Percentiles rank a stretch among this genome's conserved stretches.
These are phyloP conservation scores for Hydrangea macrophylla DNA, from an alignment of 148 eudicot genomes.

Conservation along the genomic window DNA sequence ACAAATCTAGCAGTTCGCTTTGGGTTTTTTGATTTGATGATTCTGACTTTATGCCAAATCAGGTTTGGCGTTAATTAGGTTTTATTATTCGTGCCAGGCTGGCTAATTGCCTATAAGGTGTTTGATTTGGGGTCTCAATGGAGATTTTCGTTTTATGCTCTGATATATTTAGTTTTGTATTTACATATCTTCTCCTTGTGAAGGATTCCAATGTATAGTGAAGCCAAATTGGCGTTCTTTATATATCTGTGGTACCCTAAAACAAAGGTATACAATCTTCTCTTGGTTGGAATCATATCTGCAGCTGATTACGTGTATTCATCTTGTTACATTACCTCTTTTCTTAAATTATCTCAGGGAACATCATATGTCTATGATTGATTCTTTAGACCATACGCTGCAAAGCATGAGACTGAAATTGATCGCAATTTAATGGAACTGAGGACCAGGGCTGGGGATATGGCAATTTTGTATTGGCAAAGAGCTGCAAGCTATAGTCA, in stretches of 20 bases:
- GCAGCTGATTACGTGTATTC: background rate
- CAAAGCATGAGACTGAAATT: constrained; percentile 88
- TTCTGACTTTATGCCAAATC: no score
- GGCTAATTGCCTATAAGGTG: no score
- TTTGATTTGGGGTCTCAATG: no score
- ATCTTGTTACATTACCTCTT: constrained; percentile 6
- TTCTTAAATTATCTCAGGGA: constrained; percentile 50
- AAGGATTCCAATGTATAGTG: constrained; percentile 97
- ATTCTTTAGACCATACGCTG: constrained; percentile 75
- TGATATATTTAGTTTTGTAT: constrained; percentile 6
- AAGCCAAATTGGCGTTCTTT: constrained; percentile 89
- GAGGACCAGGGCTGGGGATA: constrained; percentile 84
- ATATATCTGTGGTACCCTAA: constrained; percentile 87
- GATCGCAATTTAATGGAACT: constrained; percentile 85
- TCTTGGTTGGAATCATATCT: constrained; percentile 4
- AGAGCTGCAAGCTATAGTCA: constrained; percentile 71
- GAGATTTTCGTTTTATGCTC: background rate
- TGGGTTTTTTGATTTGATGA: no score
- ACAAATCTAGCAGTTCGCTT: no score
- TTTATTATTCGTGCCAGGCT: no score
- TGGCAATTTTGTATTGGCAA: constrained; percentile 67
- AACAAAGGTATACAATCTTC: constrained; percentile 58
- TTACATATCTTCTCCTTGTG: constrained; percentile 21
- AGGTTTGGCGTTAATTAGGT: no score
- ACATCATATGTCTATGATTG: constrained; percentile 83